Evolutionary conservation across 176 grass and related monocot genomes (phyloP), one percentile per base, ranked within the genome.

Genomic region (Echinochloa phyllopogon): DNA sequence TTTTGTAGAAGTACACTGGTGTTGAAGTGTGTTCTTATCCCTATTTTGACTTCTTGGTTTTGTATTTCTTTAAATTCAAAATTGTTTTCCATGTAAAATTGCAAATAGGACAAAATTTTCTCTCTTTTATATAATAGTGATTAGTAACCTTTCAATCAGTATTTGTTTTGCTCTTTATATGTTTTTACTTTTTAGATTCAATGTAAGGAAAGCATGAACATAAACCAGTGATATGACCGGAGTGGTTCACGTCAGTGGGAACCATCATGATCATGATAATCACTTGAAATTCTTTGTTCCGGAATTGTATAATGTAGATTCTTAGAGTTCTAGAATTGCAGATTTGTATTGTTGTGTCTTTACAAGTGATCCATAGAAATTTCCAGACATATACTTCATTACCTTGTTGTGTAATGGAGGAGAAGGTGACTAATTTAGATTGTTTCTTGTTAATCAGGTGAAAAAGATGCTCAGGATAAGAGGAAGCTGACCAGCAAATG

Each of bases 401-500:
- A 58, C 53, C 4, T 45, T 65, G 65, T 68, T 71, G 63, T 85
- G 42, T 84, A 18, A 83, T 85, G 37, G 12, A 16, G 3, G 8
- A 13, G 18, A n/a, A 49, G 9, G 20, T 79, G 64, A 53, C 38
- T 88, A 85, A 69, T 60, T 37, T 57, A 12, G 10, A 29, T 63
- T 1, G 85, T 8, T 66, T 61, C 14, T 85, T 81, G 55, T 58
- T 82, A 49, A 87, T 77, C 79, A 94, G 89, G 77, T 82, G 88
- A 90, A 27, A 94, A 89, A 38, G 94, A 96, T 80, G 86, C 77
- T 58, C 83, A 77, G 44, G 86, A 78, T 40, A 90, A 83, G 70
- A 77, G 78, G 50, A 99, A 96, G 86, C 87, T 99, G 41, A 88
- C 89, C 63, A 94, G 91, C 70, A 99, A 99, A 83, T 99, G 96